Base-by-base conservation (phyloP, 129 eudicot species). In the Tanacetum coccineum region DNA sequence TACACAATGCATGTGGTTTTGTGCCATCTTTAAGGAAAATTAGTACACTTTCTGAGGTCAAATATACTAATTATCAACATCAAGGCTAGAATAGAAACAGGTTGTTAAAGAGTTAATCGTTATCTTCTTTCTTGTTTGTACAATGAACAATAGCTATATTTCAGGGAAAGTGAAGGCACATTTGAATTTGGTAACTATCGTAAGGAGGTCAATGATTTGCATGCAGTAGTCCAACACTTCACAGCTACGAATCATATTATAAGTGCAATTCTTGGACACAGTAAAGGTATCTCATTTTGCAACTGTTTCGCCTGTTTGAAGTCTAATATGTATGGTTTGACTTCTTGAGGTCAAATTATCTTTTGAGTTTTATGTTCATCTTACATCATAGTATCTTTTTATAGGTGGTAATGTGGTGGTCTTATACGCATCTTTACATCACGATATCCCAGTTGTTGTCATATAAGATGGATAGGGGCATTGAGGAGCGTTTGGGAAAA, bases 101-200 rank as follows among this genome's bases (percentile, higher is more conserved):
- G 59, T 61, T 30, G 21, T 18, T 50, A 6, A 50, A 49, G 36
- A 60, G 30, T 13, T 48, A 11, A 59, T 15, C 52, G 60, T 47
- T 12, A 50, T 48, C 57, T 12, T 26, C 32, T 70, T 58, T 47
- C 47, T 22, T 0, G 48, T 6, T 13, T 46, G 19, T 53, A 8
- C 28, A 12, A 2, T 53, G 19, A 62, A 4, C 39, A 28, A 71
- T 59, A 25, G 47, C 26, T 11, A 2, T 28, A 2, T 28, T 60
- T 3, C 78, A 87, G 92, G 79, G 97, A 90, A 81, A 90, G 97
- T 73, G 92, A 87, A 78, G 97, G 97, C 48, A 20, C 80, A 6
- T 90, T 90, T 66, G 55, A 77, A 28, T 90, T 53, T 60, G 89
- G 87, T 26, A 76, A 90, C 68, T 90, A 87, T 59, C 45, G 9